Evolutionary conservation across 371 early-diverging fungal species (phyloP), one percentile per base, ranked within the genome.

Genomic region (Syncephalis plumigaleata): DNA sequence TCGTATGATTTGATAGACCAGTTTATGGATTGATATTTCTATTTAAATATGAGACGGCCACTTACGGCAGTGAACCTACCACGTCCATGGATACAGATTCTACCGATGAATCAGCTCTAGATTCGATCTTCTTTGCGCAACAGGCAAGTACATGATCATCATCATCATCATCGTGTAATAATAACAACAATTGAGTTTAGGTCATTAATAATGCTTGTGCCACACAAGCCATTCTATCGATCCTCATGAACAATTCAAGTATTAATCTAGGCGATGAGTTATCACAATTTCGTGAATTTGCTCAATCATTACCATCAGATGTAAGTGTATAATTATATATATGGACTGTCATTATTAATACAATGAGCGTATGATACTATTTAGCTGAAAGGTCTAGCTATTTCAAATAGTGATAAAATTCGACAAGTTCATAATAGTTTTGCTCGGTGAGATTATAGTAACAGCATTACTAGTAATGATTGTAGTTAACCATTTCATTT

Each of bases 171-270:
- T 22, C 21, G 17, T 27, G 18, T 17, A 20, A 22, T 23, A 37
- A 20, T 25, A 20, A 16, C 23, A 1, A 9, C 20, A 8, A 24
- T 17, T 25, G 3, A 1, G 7, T 22, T 54, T 60, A 84, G 71
- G 67, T 81, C 4, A 68, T 84, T 36, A 67, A 80, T 25, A 93
- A 93, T 60, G 92, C 94, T 2, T 93, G 94, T 54, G 91, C 91
- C 11, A 91, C 94, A 0, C 92, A 91, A 61, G 94, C 94, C 2
- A 87, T 93, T 50, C 59, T 93, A 18, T 81, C 84, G 9, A 77
- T 93, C 39, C 58, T 89, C 39, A 57, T 93, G 25, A 93, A 93
- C 57, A 65, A 70, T 26, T 51, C 54, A 0, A 66, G 65, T 40
- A 60, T 91, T 16, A 80, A 84, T 7, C 61, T 91, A 39, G 87